Percentiles rank a stretch among this genome's conserved stretches.
These are phyloP conservation scores for Raffaelea deltoideospora DNA, from an alignment of 2,329 filamentous ascomycete genomes.

Conservation along the genomic window DNA sequence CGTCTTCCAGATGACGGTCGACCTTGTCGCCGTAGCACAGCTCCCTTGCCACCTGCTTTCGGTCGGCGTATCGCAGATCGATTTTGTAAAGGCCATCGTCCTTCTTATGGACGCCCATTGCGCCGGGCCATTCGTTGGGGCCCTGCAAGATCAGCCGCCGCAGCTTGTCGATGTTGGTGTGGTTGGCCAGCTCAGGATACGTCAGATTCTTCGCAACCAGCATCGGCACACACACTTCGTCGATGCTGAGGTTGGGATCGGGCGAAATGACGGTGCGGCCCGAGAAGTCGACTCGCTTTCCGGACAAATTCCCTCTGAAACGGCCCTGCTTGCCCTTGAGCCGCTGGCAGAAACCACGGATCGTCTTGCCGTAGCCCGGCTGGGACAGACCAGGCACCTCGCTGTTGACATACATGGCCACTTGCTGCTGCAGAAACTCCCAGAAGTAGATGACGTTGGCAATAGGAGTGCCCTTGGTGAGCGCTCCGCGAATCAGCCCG, in stretches of 20 bases:
- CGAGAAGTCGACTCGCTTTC: slow-evolving; percentile 97
- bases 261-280: slow-evolving; percentile 95
- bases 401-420: slow-evolving; percentile 97
- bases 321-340: slow-evolving; percentile 95
- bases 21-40: slow-evolving; percentile 77
- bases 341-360: slow-evolving; percentile 86
- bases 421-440: slow-evolving; percentile 90
- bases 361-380: slow-evolving; percentile 71
- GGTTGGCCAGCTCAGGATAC: slow-evolving; percentile 77
- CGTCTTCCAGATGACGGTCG: slow-evolving; percentile 86
- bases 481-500: slow-evolving; percentile 66
- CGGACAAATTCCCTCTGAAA: slow-evolving; percentile 91
- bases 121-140: slow-evolving; percentile 68
- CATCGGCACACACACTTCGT: slow-evolving; percentile 82
- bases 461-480: slow-evolving; percentile 71
- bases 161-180: slow-evolving; percentile 75
- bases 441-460: slow-evolving; percentile 94
- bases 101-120: slow-evolving; percentile 35
- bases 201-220: slow-evolving; percentile 94
- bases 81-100: slow-evolving; percentile 54
- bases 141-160: slow-evolving; percentile 61
- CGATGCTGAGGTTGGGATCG: slow-evolving; percentile 84
- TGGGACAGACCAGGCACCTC: slow-evolving; percentile 88
- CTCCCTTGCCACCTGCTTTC: slow-evolving; percentile 54
- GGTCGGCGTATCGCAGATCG: slow-evolving; percentile 60